A percentile compares a stretch with the other conserved stretches of the same genome.
Conservation (phyloP, 441 rosid species). For the Erysimum pusillum region DNA sequence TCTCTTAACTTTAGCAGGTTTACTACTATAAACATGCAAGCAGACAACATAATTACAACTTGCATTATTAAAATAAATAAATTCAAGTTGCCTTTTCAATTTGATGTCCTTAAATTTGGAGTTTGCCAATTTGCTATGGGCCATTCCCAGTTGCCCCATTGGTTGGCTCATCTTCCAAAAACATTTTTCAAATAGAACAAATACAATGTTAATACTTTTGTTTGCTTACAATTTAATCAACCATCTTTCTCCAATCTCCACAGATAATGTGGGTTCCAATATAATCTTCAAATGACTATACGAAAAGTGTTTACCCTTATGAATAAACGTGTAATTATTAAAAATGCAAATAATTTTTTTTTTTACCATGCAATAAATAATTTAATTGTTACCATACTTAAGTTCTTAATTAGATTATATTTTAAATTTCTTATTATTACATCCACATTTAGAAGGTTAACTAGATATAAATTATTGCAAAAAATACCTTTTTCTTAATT, state of each 20-base stretch:
- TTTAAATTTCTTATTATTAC: not conserved
- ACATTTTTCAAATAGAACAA: not conserved
- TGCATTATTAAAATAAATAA: conserved; percentile 30
- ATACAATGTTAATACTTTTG: not conserved
- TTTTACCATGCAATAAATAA: not conserved
- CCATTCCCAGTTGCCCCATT: conserved; percentile 31
- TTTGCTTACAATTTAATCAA: conserved; percentile 38
- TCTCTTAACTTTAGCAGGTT: conserved; percentile 34
- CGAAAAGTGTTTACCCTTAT: not conserved
- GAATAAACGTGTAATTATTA: not conserved
- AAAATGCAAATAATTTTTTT: not conserved
- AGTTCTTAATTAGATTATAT: too few relatives aligned
- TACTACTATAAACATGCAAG: conserved; percentile 43
- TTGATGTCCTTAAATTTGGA: conserved; percentile 33
- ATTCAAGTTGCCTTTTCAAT: conserved; percentile 23
- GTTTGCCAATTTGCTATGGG: conserved; percentile 31
- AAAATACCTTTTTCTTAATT: not conserved
- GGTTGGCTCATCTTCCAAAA: conserved; percentile 22
- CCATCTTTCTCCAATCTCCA: conserved; percentile 19
- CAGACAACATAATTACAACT: conserved; percentile 47
- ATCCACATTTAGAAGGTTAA: not conserved
- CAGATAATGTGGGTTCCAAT: conserved; percentile 35
- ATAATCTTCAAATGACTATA: conserved; percentile 14
- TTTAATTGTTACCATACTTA: too few relatives aligned
- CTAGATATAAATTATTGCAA: not conserved